These are phyloP conservation scores for Komagataea norvegica DNA, from an alignment of 1,139 yeast genomes.

Conservation along the genomic window DNA sequence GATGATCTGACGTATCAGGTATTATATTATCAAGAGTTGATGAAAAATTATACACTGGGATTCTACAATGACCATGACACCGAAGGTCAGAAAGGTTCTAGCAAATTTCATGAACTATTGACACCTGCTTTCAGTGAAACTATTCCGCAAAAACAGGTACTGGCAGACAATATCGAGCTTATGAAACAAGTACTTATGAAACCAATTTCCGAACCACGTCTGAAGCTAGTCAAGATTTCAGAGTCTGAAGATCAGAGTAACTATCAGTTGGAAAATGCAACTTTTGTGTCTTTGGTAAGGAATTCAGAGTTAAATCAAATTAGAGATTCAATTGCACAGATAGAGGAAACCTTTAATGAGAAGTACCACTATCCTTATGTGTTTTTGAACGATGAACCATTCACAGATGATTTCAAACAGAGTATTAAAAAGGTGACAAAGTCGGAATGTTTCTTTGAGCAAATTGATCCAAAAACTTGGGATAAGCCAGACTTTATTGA, in stretches of 20 bases:
- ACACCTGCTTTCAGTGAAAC: conserved; percentile 16
- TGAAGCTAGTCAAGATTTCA: conserved; percentile 15
- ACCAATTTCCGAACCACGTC: conserved; percentile 19
- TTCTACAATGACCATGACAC: conserved; percentile 11
- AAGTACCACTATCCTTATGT: conserved; percentile 79
- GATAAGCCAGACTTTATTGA: conserved; percentile 58
- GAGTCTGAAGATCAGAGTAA: conserved; percentile 5
- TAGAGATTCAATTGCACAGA: conserved; percentile 46
- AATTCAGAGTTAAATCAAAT: conserved; percentile 53
- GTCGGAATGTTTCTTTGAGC: conserved; percentile 56
- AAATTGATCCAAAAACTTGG: conserved; percentile 55
- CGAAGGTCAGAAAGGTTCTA: too few relatives aligned
- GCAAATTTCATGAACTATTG: conserved; percentile 1
- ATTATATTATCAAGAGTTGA: conserved; percentile 12
- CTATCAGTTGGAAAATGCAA: conserved; percentile 45
- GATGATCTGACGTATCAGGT: conserved; percentile 8
- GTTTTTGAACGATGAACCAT: conserved; percentile 67
- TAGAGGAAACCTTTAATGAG: conserved; percentile 61
- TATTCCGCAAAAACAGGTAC: conserved; percentile 12
- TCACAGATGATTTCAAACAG: conserved; percentile 51
- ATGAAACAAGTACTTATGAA: conserved; percentile 14
- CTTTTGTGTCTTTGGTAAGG: conserved; percentile 66
- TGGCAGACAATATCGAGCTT: conserved; percentile 15
- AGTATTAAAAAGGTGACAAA: conserved; percentile 32
- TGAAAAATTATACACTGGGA: conserved; percentile 20